These are phyloP conservation scores for Euphrasia arctica DNA, from an alignment of 305 asterid species.

Conservation along the genomic window DNA sequence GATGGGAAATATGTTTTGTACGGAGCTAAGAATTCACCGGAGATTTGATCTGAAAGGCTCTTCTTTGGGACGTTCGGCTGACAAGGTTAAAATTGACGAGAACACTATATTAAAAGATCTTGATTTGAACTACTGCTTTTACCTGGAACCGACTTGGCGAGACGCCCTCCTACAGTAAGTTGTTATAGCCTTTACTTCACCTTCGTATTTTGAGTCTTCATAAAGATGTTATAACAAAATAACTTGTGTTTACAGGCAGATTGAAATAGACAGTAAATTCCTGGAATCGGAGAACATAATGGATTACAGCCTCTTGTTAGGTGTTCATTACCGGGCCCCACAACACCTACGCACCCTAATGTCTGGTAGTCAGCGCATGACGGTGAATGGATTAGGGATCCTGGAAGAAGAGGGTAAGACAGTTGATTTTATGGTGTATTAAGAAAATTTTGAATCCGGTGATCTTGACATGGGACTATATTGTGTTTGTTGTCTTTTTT, in stretches of 20 bases:
- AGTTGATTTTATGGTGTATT: not conserved
- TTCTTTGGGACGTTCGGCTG: conserved; percentile 57
- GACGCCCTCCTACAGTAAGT: conserved; percentile 56
- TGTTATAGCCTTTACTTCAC: not conserved
- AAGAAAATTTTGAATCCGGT: not conserved
- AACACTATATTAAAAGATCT: not conserved
- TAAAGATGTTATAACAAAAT: not conserved
- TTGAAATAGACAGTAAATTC: conserved; percentile 88
- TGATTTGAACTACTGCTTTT: conserved; percentile 91
- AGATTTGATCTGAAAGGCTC: conserved; percentile 97
- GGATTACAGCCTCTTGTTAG: conserved; percentile 99
- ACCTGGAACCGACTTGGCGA: conserved; percentile 89
- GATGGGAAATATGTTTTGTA: conserved; percentile 98
- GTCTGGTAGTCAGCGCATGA: conserved; percentile 50
- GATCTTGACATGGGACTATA: not conserved
- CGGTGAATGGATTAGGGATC: conserved; percentile 68
- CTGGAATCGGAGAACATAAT: conserved; percentile 90
- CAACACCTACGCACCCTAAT: conserved; percentile 75
- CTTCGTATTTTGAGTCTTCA: not conserved
- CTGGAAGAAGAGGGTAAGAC: conserved; percentile 89
- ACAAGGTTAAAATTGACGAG: not conserved
- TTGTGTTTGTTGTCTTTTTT: conserved; percentile 6
- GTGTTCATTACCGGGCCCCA: conserved; percentile 97
- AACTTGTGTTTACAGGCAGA: conserved; percentile 62
- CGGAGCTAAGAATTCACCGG: conserved; percentile 90